Evolutionary conservation across 495 filamentous ascomycete genomes (phyloP).

Genomic region (Trichoderma orchidacearum): DNA sequence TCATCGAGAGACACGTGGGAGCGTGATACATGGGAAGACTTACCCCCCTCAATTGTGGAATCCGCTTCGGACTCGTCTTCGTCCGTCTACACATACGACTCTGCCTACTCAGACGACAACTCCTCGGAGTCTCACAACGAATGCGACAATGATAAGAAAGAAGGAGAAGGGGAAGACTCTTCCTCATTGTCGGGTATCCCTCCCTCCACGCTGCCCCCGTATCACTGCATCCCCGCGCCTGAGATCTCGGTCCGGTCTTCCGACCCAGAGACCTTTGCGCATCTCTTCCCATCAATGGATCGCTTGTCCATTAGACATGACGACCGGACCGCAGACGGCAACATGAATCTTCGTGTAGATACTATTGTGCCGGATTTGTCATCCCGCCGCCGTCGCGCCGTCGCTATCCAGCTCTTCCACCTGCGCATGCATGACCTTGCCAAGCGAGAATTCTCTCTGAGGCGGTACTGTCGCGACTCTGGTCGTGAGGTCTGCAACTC

Average conservation of each 20-base stretch:
- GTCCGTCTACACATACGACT: conserved; percentile 71
- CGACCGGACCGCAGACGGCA: conserved; percentile 81
- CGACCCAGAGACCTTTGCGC: conserved; percentile 70
- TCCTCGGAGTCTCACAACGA: conserved; percentile 39
- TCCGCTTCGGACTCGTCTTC: conserved; percentile 17
- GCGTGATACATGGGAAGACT: background rate
- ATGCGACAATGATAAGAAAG: conserved; percentile 20
- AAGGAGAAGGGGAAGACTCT: conserved; percentile 8
- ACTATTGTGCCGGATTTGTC: conserved; percentile 39
- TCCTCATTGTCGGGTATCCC: background rate
- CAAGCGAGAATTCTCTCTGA: conserved; percentile 75
- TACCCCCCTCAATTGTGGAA: background rate
- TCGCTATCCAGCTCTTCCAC: conserved; percentile 79
- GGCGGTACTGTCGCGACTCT: conserved; percentile 84
- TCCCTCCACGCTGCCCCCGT: conserved; percentile 34
- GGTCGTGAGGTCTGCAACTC: conserved; percentile 90
- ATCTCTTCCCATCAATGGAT: conserved; percentile 74
- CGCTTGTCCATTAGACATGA: conserved; percentile 79
- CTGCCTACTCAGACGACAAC: conserved; percentile 50
- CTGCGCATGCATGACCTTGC: conserved; percentile 89
- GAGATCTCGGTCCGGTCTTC: conserved; percentile 47
- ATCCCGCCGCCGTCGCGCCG: conserved; percentile 32
- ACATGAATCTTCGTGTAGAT: conserved; percentile 93
- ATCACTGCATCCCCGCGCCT: conserved; percentile 43
- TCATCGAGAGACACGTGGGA: background rate